Conservation (phyloP, 2,329 filamentous ascomycete species). For the Teratosphaeria viscida region DNA sequence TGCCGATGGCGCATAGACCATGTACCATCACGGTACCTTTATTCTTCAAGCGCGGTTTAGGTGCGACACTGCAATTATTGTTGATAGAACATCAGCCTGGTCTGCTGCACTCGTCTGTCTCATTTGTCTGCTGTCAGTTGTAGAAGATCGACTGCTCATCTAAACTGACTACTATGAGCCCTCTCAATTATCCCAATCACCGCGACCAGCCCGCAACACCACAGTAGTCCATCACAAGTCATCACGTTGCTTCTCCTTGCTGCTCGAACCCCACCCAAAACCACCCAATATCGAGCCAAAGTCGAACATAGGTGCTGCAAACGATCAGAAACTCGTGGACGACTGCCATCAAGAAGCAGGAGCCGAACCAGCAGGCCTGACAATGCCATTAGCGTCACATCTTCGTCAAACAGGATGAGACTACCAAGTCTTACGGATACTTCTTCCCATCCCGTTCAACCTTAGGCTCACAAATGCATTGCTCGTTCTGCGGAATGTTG, state of each 20-base stretch:
- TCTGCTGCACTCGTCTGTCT: background rate
- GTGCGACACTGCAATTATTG: background rate
- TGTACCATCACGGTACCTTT: background rate
- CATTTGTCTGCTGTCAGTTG: background rate
- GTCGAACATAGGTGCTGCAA: background rate
- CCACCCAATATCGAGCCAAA: background rate
- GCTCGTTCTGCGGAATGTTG: slow-evolving; percentile 44
- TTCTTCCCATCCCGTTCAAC: slow-evolving; percentile 49
- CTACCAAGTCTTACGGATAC: slow-evolving; percentile 39
- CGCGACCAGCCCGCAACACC: background rate
- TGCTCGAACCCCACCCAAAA: background rate
- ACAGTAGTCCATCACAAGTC: slow-evolving; percentile 8
- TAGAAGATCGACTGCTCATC: background rate
- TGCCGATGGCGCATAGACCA: background rate
- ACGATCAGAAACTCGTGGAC: slow-evolving; percentile 2
- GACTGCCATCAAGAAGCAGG: slow-evolving; percentile 6
- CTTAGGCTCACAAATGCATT: slow-evolving; percentile 57
- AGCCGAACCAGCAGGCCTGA: slow-evolving; percentile 40
- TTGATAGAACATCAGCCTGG: background rate
- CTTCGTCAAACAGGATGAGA: background rate
- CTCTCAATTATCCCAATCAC: background rate
- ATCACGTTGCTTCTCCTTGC: slow-evolving; percentile 8
- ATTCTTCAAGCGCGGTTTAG: background rate
- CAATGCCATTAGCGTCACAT: background rate
- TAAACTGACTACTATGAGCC: background rate